These are phyloP conservation scores for Clarireedia hainanense DNA, from an alignment of 2,329 filamentous ascomycete genomes.

Conservation along the genomic window DNA sequence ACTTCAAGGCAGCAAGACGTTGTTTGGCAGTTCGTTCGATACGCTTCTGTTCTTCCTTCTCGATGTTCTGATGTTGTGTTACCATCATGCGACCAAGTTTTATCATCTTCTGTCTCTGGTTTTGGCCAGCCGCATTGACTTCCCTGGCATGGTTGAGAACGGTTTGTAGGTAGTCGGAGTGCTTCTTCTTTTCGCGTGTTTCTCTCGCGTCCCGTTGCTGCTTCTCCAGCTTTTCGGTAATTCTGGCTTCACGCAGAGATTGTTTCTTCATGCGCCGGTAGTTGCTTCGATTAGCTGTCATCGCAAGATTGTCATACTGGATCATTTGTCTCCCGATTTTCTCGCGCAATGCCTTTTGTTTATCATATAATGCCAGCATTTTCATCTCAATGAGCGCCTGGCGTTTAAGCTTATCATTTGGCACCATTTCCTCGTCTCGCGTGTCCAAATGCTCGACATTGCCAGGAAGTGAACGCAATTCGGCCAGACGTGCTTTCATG, in stretches of 20 bases:
- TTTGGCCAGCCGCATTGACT: constrained; percentile 57
- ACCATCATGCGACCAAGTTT: constrained; percentile 89
- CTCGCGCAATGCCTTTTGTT: constrained; percentile 79
- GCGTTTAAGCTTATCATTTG: constrained; percentile 76
- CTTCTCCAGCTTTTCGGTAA: constrained; percentile 98
- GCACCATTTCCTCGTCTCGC: constrained; percentile 56
- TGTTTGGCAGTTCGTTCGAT: constrained; percentile 97
- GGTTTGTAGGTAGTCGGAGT: constrained; percentile 81
- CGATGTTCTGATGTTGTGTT: constrained; percentile 86
- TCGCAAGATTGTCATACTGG: constrained; percentile 89
- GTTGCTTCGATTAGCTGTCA: constrained; percentile 87
- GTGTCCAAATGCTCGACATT: constrained; percentile 86
- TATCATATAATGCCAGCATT: constrained; percentile 76
- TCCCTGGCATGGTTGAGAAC: constrained; percentile 78
- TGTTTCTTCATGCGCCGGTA: constrained; percentile 98
- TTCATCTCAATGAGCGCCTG: constrained; percentile 95
- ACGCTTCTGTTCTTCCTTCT: constrained; percentile 98
- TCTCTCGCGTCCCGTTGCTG: constrained; percentile 95
- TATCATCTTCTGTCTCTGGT: constrained; percentile 66
- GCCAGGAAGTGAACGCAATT: constrained; percentile 75
- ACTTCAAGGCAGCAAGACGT: constrained; percentile 96
- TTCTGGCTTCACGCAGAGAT: constrained; percentile 85
- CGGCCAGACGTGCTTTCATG: constrained; percentile 74
- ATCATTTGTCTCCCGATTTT: constrained; percentile 88
- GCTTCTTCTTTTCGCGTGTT: constrained; percentile 95